Evolutionary conservation across 169 alveolate genomes (phyloP), one percentile per base, ranked within the genome.

Genomic region (Plasmodium yoelii): DNA sequence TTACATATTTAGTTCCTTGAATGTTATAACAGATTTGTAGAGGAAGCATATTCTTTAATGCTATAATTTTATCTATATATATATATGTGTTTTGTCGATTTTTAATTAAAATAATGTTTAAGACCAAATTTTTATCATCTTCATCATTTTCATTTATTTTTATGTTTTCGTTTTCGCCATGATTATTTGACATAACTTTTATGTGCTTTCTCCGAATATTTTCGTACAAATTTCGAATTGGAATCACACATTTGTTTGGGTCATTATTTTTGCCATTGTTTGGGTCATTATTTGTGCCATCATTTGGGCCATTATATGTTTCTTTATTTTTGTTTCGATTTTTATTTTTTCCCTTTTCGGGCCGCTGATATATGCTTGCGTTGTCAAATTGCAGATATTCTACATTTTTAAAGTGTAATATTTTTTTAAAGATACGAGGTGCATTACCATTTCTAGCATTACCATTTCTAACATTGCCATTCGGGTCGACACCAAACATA

Each of bases 171-270:
- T 51, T 51, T 3, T 15, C 59, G 3, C 44, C 22, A 56, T 67
- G 64, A 2, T 80, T 70, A 42, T 80, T 80, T 80, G 68, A 15
- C 6, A 80, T 5, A 47, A 22, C 12, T 24, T 59, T 80, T 9
- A 59, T 60, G 15, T 53, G 19, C 42, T 67, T 80, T 67, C 90
- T 64, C 10, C n/a, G 42, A 7, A 80, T 51, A 5, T 18, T 1
- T 15, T 65, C 42, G 42, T 67, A 67, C 4, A 80, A 5, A 18
- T 34, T 53, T 34, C 39, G 46, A n/a, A 7, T 55, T 49, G 34
- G 15, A 3, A 34, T 0, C n/a, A n/a, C n/a, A n/a, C n/a, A n/a
- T n/a, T n/a, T n/a, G n/a, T n/a, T n/a, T n/a, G n/a, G n/a, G n/a
- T n/a, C n/a, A n/a, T n/a, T n/a, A n/a, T n/a, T n/a, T n/a, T n/a